Conservation (phyloP, 2,329 filamentous ascomycete genomes). For the Reticulascus tulasneorum region DNA sequence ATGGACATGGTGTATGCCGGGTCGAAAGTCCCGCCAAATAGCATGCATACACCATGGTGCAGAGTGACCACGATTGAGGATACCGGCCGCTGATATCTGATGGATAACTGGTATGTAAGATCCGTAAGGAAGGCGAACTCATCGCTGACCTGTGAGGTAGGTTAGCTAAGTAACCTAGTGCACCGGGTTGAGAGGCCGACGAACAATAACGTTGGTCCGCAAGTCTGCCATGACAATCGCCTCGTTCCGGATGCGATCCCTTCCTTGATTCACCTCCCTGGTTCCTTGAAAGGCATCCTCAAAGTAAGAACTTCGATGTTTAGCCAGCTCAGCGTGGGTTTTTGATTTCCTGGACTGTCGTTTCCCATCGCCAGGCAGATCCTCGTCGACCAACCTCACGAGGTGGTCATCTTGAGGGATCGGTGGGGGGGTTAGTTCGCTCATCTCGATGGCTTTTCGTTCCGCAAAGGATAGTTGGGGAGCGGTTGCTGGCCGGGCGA, state of each 20-base stretch:
- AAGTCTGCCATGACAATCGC: conserved; percentile 61
- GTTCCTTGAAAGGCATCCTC: conserved; percentile 39
- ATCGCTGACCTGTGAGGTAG: conserved; percentile 58
- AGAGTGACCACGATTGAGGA: conserved; percentile 71
- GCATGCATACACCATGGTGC: conserved; percentile 70
- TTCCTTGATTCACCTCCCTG: conserved; percentile 27
- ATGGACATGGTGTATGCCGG: conserved; percentile 77
- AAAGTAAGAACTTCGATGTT: conserved; percentile 40
- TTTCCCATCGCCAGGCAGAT: conserved; percentile 33
- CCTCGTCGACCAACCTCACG: conserved; percentile 34
- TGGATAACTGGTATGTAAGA: conserved; percentile 68
- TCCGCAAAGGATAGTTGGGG: conserved; percentile 24
- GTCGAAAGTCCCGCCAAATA: conserved; percentile 71
- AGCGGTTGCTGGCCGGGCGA: conserved; percentile 1
- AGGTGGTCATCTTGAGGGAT: conserved; percentile 30
- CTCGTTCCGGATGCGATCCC: conserved; percentile 47
- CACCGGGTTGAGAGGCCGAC: conserved; percentile 17
- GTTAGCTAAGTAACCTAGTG: conserved; percentile 3
- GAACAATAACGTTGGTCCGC: conserved; percentile 60
- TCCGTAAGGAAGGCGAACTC: conserved; percentile 72
- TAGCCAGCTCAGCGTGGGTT: conserved; percentile 26
- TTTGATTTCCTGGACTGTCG: conserved; percentile 24
- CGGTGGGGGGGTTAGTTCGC: conserved; percentile 18
- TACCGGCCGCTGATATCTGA: conserved; percentile 70
- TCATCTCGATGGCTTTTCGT: conserved; percentile 21